Conservation (phyloP, 2,329 filamentous ascomycete genomes). For the Trematosphaeria pertusa region DNA sequence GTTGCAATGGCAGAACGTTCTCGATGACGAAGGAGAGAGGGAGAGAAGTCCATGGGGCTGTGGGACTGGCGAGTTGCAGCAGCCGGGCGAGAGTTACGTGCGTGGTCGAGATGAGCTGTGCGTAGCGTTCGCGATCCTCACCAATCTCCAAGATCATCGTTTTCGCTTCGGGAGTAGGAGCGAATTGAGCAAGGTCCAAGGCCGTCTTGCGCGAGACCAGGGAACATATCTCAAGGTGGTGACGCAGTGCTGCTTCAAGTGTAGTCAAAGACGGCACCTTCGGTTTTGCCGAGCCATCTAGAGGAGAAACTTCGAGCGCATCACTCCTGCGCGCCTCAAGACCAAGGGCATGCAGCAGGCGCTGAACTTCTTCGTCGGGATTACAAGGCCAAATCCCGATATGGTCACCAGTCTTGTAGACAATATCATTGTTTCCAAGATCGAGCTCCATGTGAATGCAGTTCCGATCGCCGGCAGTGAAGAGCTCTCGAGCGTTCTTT, state of each 20-base stretch:
- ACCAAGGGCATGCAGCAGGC: conserved; percentile 38
- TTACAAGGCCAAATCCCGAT: conserved; percentile 52
- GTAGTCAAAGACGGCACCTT: conserved; percentile 52
- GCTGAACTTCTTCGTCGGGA: conserved; percentile 47
- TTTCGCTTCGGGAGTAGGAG: conserved; percentile 43
- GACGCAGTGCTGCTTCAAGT: conserved; percentile 48
- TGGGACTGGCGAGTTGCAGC: conserved; percentile 35
- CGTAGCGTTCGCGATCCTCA: conserved; percentile 43
- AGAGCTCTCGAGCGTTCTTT: conserved; percentile 43
- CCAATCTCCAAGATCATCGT: conserved; percentile 38
- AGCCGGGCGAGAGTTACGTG: conserved; percentile 51
- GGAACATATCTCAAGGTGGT: conserved; percentile 57
- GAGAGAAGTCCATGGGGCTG: conserved; percentile 38
- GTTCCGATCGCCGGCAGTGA: conserved; percentile 44
- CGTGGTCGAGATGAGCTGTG: conserved; percentile 33
- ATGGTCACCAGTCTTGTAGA: conserved; percentile 55
- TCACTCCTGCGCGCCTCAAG: conserved; percentile 23
- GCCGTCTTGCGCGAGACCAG: conserved; percentile 51
- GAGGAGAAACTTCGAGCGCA: conserved; percentile 36
- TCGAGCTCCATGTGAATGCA: conserved; percentile 54
- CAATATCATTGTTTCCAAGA: conserved; percentile 43
- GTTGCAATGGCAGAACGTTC: conserved; percentile 33
- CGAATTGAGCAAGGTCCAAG: conserved; percentile 48
- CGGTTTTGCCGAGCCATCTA: conserved; percentile 37
- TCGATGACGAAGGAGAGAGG: conserved; percentile 44